Percentiles rank a stretch among this genome's conserved stretches.
Evolutionary conservation across 2,329 filamentous ascomycete genomes (phyloP).

Genomic region (Diplodia sapinea): DNA sequence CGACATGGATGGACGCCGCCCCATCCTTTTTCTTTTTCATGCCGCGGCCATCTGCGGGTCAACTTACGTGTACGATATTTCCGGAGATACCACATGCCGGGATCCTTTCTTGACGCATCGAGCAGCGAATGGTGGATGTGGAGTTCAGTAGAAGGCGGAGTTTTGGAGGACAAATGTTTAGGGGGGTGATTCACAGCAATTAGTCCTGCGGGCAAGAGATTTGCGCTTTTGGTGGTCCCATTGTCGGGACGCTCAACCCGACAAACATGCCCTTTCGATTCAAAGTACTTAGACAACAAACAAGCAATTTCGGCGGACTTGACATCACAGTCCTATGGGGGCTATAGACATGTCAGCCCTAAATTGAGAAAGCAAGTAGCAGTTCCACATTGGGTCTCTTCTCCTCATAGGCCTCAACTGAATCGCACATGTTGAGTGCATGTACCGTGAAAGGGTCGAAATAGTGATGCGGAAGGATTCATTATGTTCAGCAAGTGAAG

Average conservation of each 20-base stretch:
- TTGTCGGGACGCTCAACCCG: background rate
- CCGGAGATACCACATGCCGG: background rate
- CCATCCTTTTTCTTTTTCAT: background rate
- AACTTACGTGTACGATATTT: slow-evolving; percentile 25
- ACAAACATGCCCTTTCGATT: slow-evolving; percentile 6
- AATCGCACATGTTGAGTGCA: background rate
- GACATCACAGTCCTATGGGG: background rate
- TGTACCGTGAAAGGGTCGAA: background rate
- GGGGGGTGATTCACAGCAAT: background rate
- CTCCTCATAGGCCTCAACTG: background rate
- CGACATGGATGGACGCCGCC: background rate
- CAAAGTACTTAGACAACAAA: background rate
- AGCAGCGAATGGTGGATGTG: slow-evolving; percentile 22
- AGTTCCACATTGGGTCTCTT: background rate
- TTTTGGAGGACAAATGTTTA: slow-evolving; percentile 11
- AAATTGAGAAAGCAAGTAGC: background rate
- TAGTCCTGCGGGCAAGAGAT: background rate
- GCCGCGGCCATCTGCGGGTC: slow-evolving; percentile 4
- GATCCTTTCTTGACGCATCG: slow-evolving; percentile 5
- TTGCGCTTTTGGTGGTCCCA: background rate
- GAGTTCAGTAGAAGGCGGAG: slow-evolving; percentile 27
- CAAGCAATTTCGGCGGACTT: background rate
- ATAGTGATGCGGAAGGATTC: background rate
- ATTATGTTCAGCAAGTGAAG: background rate
- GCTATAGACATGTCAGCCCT: background rate